phyloP scores from a whole-genome alignment of 257 asterid species.

The Henckelia pumila region DNA sequence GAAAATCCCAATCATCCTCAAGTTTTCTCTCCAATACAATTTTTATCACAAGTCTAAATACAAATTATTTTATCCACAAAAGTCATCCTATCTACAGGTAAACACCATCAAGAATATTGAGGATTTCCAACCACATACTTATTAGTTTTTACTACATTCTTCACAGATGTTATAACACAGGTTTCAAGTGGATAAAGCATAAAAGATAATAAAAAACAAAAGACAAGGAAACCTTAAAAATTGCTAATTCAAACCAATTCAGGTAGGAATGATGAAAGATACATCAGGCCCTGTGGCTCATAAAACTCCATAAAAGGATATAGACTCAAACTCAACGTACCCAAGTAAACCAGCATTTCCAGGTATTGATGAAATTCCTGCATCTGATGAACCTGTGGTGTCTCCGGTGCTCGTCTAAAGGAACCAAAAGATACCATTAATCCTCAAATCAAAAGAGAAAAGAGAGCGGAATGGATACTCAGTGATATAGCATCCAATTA shows the following conservation, averaged over 20 bases:
- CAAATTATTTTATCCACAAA: background rate
- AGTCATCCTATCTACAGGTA: slow-evolving; percentile 1
- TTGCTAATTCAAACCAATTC: background rate
- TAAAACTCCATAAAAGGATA: slow-evolving; percentile 4
- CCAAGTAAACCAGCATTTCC: slow-evolving; percentile 98
- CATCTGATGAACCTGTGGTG: slow-evolving; percentile 46
- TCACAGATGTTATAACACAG: background rate
- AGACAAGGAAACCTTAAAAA: slow-evolving; percentile 16
- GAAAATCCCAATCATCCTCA: background rate
- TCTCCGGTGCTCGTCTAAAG: slow-evolving; percentile 61
- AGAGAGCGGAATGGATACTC: slow-evolving; percentile 1
- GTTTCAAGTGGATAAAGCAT: slow-evolving; percentile 14
- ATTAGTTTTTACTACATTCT: background rate
- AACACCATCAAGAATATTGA: slow-evolving; percentile 11
- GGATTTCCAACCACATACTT: slow-evolving; percentile 1
- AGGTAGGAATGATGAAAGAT: slow-evolving; percentile 8
- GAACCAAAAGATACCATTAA: slow-evolving; percentile 32
- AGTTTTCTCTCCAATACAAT: background rate
- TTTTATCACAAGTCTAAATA: slow-evolving; percentile 8
- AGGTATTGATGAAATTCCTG: slow-evolving; percentile 62
- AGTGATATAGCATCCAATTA: slow-evolving; percentile 2
- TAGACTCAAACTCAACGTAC: slow-evolving; percentile 40
- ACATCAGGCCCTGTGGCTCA: slow-evolving; percentile 5
- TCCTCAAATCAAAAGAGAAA: slow-evolving; percentile 15
- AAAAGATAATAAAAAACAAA: slow-evolving; percentile 2